phyloP scores from a whole-genome alignment of 2,329 filamentous ascomycete species.

The Trichoderma sp. region DNA sequence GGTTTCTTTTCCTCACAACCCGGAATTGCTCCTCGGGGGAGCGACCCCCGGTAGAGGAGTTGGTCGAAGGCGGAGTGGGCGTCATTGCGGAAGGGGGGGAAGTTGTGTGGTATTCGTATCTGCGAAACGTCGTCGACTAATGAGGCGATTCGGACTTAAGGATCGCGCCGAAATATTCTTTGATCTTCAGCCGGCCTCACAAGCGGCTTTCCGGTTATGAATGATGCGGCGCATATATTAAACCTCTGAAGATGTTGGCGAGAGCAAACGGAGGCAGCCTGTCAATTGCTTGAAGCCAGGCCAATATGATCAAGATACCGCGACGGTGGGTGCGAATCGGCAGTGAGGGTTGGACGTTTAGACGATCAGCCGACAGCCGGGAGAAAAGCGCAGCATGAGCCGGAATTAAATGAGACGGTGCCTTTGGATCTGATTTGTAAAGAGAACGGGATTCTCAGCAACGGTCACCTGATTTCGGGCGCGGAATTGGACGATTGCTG shows the following conservation, averaged over 20 bases:
- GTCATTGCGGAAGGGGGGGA: constrained; percentile 56
- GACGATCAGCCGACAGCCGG: constrained; percentile 4
- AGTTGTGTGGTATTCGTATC: neutral
- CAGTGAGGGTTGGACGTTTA: neutral
- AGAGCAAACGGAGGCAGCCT: constrained; percentile 17
- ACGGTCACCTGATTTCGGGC: neutral
- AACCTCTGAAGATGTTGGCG: constrained; percentile 19
- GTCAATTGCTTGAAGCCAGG: constrained; percentile 25
- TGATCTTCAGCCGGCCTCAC: constrained; percentile 28
- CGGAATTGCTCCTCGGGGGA: constrained; percentile 87
- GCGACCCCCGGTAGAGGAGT: constrained; percentile 73
- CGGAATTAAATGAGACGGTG: neutral
- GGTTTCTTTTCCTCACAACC: constrained; percentile 88
- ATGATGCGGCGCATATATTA: constrained; percentile 26
- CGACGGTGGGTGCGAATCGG: neutral
- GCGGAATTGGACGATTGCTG: neutral
- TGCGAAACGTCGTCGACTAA: constrained; percentile 8
- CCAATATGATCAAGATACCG: neutral
- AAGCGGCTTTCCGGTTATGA: constrained; percentile 27
- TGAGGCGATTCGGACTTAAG: constrained; percentile 29
- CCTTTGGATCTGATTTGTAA: neutral
- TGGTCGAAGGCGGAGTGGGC: constrained; percentile 77
- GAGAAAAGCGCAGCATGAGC: neutral
- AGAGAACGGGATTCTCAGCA: neutral
- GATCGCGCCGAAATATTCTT: constrained; percentile 3